phyloP scores from a whole-genome alignment of 2,329 filamentous ascomycete species.

The Neonectria sp. region DNA sequence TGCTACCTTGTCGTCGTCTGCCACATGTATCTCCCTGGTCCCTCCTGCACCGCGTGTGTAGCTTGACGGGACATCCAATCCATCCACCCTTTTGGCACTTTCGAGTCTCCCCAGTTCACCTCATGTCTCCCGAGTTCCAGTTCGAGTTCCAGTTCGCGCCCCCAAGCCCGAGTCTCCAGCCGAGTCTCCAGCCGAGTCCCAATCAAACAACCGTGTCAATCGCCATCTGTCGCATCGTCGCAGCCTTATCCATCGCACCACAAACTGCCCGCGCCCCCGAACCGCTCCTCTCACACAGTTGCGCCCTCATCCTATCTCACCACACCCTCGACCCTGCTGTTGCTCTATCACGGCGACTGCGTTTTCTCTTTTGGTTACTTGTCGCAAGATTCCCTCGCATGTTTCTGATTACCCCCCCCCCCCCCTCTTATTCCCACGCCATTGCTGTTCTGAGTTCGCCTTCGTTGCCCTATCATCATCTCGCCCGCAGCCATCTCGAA shows the following conservation, averaged over 20 bases:
- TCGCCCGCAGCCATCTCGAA: background rate
- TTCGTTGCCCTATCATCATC: background rate
- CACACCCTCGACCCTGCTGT: slow-evolving; percentile 2
- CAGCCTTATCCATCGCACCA: slow-evolving; percentile 24
- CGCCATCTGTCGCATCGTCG: slow-evolving; percentile 13
- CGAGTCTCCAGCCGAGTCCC: slow-evolving; percentile 17
- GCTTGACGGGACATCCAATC: background rate
- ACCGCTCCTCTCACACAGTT: background rate
- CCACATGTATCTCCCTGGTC: background rate
- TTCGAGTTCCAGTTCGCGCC: slow-evolving; percentile 4
- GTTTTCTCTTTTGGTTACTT: background rate
- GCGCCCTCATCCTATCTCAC: no score
- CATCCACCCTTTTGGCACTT: slow-evolving; percentile 1
- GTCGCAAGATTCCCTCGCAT: slow-evolving; percentile 17
- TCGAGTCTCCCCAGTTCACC: background rate
- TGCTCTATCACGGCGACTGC: background rate
- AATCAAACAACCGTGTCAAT: slow-evolving; percentile 26
- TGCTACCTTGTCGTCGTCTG: background rate
- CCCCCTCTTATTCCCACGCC: background rate
- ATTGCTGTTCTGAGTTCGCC: slow-evolving; percentile 6
- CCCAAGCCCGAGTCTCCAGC: slow-evolving; percentile 7
- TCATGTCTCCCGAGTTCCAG: background rate
- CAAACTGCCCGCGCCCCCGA: background rate
- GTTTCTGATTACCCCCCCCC: slow-evolving; percentile 7
- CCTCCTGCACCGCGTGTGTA: background rate